Percentiles rank a stretch among this genome's conserved stretches.
These are phyloP conservation scores for Solanum chmielewskii DNA, from an alignment of 257 asterid species.

Conservation along the genomic window DNA sequence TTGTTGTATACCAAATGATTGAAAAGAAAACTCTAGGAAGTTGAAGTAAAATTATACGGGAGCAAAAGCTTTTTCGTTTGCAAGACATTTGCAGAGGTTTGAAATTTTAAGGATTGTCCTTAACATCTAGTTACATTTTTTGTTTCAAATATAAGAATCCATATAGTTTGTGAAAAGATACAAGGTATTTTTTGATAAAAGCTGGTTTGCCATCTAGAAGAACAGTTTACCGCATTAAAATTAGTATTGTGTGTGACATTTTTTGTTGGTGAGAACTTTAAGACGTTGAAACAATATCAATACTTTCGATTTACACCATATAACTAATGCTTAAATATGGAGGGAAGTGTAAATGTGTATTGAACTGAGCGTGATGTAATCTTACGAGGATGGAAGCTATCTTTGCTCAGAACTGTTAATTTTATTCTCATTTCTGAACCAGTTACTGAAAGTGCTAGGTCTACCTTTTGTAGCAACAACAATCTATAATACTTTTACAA, in stretches of 20 bases:
- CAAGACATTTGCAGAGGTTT: not conserved
- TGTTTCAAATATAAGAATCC: not conserved
- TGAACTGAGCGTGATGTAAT: not conserved
- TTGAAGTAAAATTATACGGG: not conserved
- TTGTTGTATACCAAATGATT: not conserved
- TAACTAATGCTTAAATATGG: not conserved
- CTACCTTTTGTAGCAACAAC: not conserved
- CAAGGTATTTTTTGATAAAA: not conserved
- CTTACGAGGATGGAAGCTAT: not conserved
- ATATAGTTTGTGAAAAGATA: not conserved
- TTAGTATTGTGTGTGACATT: not conserved
- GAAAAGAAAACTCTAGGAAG: not conserved
- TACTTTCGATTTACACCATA: not conserved
- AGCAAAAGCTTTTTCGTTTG: not conserved
- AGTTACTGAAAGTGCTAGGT: not conserved
- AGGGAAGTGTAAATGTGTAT: not conserved
- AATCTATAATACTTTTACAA: not conserved
- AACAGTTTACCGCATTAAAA: not conserved
- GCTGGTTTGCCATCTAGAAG: not conserved
- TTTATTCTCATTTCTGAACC: not conserved
- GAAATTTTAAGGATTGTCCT: not conserved
- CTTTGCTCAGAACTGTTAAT: not conserved
- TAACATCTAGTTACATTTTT: not conserved
- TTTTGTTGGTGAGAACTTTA: not conserved
- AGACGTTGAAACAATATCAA: not conserved